Evolutionary conservation across 805 yeast species (phyloP).

Genomic region (Starmerella bombicola): DNA sequence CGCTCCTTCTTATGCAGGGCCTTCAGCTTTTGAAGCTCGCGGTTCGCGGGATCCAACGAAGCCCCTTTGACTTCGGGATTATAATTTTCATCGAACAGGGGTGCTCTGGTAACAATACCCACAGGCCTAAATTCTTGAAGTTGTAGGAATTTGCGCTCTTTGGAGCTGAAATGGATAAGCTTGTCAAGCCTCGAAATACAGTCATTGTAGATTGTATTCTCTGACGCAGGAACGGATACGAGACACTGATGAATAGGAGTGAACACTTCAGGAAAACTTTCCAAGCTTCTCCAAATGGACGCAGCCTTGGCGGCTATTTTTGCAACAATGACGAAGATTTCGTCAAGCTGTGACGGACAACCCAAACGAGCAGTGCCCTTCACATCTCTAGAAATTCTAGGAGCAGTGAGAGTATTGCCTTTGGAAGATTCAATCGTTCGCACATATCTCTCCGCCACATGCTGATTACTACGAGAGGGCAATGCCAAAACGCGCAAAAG

Average conservation of each 20-base stretch:
- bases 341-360: background rate
- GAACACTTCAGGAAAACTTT: slow-evolving; percentile 25
- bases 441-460: slow-evolving; percentile 8
- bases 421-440: slow-evolving; percentile 1
- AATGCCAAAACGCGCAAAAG: slow-evolving; percentile 25
- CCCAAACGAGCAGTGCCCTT: slow-evolving; percentile 1
- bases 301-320: slow-evolving; percentile 17
- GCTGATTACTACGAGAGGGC: background rate
- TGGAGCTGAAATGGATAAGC: slow-evolving; percentile 33
- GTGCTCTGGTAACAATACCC: slow-evolving; percentile 73
- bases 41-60: slow-evolving; percentile 69
- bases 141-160: slow-evolving; percentile 54
- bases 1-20: slow-evolving; percentile 83
- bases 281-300: slow-evolving; percentile 25
- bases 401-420: background rate
- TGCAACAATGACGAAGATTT: slow-evolving; percentile 13
- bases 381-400: background rate
- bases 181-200: slow-evolving; percentile 29
- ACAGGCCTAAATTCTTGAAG: slow-evolving; percentile 76
- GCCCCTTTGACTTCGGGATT: slow-evolving; percentile 90
- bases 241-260: slow-evolving; percentile 18
- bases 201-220: slow-evolving; percentile 20
- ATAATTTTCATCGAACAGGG: slow-evolving; percentile 89
- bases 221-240: slow-evolving; percentile 18
- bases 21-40: slow-evolving; percentile 70